Conservation (phyloP, 139 green algal genomes). For the Bryopsis sp. region DNA sequence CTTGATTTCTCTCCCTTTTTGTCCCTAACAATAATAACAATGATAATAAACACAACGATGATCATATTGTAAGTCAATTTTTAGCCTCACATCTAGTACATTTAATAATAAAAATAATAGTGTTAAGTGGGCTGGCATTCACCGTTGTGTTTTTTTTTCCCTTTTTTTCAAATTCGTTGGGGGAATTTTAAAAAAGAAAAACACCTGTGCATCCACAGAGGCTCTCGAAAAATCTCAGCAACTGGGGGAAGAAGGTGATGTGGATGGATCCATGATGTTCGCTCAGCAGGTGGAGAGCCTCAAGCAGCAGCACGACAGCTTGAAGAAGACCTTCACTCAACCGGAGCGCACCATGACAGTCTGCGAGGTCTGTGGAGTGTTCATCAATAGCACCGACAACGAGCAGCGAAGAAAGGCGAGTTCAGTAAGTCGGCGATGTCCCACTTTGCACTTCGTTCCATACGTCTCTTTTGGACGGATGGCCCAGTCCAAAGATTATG, state of each 20-base stretch:
- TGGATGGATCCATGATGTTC: conserved; percentile 59
- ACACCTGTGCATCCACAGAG: conserved; percentile 37
- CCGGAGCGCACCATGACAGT: conserved; percentile 65
- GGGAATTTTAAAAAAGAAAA: background rate
- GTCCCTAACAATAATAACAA: no score
- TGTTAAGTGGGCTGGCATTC: background rate
- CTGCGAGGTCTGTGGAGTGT: conserved; percentile 80
- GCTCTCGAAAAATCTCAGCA: conserved; percentile 38
- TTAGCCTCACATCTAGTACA: no score
- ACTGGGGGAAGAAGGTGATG: conserved; percentile 64
- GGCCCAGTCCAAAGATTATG: no score
- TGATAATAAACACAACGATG: no score
- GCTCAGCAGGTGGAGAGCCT: conserved; percentile 50
- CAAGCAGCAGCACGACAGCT: conserved; percentile 47
- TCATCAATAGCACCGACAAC: conserved; percentile 79
- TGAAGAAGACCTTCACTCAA: conserved; percentile 43
- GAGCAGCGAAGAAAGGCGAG: conserved; percentile 48
- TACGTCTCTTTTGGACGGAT: no score
- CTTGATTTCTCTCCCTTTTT: no score
- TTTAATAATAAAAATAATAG: conserved; percentile 12
- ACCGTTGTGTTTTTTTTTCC: no score
- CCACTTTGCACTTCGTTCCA: no score
- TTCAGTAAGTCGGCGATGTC: background rate
- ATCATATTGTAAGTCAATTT: no score
- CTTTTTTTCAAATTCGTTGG: conserved; percentile 7